Percentiles rank a stretch among this genome's conserved stretches.
Conservation (phyloP, 2,329 filamentous ascomycete genomes). For the Clarireedia sp. region DNA sequence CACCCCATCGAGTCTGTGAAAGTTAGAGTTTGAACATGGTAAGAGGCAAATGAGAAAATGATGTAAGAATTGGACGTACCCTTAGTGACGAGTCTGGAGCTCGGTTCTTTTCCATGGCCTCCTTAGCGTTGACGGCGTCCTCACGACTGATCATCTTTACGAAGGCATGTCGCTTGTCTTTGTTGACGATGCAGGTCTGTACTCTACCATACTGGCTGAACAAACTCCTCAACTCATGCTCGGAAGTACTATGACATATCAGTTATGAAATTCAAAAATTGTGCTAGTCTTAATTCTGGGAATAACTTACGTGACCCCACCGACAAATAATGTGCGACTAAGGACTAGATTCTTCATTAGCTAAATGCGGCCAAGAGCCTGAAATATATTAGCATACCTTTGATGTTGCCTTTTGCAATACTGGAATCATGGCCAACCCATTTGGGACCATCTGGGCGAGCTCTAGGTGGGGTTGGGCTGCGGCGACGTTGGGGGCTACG, state of each 20-base stretch:
- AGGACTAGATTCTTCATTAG: conserved; percentile 48
- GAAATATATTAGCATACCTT: conserved; percentile 38
- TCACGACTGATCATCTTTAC: conserved; percentile 94
- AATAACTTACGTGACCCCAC: conserved; percentile 73
- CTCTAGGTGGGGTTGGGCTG: conserved; percentile 49
- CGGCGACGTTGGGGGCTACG: conserved; percentile 70
- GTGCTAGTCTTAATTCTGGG: conserved; percentile 1
- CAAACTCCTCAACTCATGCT: conserved; percentile 71
- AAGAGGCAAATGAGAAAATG: not conserved
- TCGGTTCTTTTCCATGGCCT: conserved; percentile 75
- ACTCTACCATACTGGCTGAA: conserved; percentile 80
- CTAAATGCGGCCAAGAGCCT: conserved; percentile 1
- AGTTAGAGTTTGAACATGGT: conserved; percentile 22
- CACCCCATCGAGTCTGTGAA: conserved; percentile 82
- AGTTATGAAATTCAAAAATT: conserved; percentile 13
- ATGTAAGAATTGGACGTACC: conserved; percentile 18
- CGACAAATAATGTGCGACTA: conserved; percentile 92
- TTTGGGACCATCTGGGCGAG: conserved; percentile 48
- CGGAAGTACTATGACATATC: conserved; percentile 51
- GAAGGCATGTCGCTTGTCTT: conserved; percentile 96
- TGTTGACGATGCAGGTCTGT: conserved; percentile 96
- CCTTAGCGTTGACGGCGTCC: conserved; percentile 76
- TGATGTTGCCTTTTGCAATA: conserved; percentile 71
- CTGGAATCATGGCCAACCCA: conserved; percentile 72
- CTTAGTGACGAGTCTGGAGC: conserved; percentile 49